These are phyloP conservation scores for Solanum appendiculatum DNA, from an alignment of 257 asterid species.

Conservation along the genomic window DNA sequence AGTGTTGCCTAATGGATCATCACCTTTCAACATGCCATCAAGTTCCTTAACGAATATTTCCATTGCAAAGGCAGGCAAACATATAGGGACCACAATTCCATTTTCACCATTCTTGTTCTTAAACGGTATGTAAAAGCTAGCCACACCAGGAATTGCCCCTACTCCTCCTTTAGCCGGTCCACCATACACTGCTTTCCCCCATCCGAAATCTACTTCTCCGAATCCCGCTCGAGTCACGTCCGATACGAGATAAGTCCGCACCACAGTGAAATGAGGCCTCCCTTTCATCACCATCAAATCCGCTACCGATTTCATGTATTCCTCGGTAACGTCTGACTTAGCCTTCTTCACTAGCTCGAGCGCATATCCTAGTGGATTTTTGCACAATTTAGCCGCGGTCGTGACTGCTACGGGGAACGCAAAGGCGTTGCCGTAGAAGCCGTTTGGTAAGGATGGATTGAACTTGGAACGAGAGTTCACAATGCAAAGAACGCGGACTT, in stretches of 20 bases:
- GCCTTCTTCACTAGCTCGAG: slow-evolving; percentile 17
- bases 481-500: slow-evolving; percentile 11
- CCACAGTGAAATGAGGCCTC: slow-evolving; percentile 26
- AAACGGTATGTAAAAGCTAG: slow-evolving; percentile 33
- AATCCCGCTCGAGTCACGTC: slow-evolving; percentile 39
- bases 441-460: slow-evolving; percentile 11
- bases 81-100: slow-evolving; percentile 44
- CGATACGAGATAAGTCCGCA: slow-evolving; percentile 29
- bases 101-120: slow-evolving; percentile 39
- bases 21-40: slow-evolving; percentile 14
- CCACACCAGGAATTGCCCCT: slow-evolving; percentile 39
- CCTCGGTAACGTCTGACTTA: slow-evolving; percentile 13
- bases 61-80: slow-evolving; percentile 49
- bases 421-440: slow-evolving; percentile 30
- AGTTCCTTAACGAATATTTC: slow-evolving; percentile 42
- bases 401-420: slow-evolving; percentile 24
- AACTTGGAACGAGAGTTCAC: slow-evolving; percentile 14
- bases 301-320: slow-evolving; percentile 26
- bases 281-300: slow-evolving; percentile 21
- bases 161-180: slow-evolving; percentile 60
- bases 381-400: slow-evolving; percentile 13
- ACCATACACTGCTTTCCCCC: slow-evolving; percentile 53
- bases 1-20: neutral
- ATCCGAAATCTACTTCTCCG: slow-evolving; percentile 49
- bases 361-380: slow-evolving; percentile 18